Evolutionary conservation across 2,329 filamentous ascomycete species (phyloP), one percentile per base, ranked within the genome.

Genomic region (Fusarium hainanense): DNA sequence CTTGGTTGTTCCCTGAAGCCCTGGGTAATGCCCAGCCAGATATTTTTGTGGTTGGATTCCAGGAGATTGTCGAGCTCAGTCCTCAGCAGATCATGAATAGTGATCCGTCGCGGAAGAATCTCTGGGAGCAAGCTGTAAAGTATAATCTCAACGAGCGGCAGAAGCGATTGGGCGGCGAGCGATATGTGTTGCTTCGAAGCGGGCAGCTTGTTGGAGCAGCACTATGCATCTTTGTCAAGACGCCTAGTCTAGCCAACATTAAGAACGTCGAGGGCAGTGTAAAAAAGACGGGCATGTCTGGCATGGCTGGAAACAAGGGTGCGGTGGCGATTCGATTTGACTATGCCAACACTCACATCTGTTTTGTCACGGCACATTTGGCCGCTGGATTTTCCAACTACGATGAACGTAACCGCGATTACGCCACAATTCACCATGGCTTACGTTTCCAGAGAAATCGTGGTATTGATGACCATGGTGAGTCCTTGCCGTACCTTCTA

Each of bases 21-120:
- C 54, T 85, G 12, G 85, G 88, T 7, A 79, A 88, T 6, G 84
- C 88, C 48, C 89, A 92, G 65, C 94, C 96, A 8, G 92, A 95
- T 62, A 92, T 99, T 40, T 90, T 97, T 54, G 94, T 92, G 10
- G 90, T 98, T 18, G 96, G 93, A 0, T 98, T 99, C 74, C 96
- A 99, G 77, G 96, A 99, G 79, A 98, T 99, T 68, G 96, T 99
- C n/a, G 93, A 97, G 76, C 84, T 99, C 48, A 98, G 93, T 74
- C 96, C 97, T 18, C 95, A 98, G 78, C 96, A 99, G 76, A 98
- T 99, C 76, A 98, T 99, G 94, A 97, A 97, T 70, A 98, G 94
- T 64, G 95, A 99, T 77, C 96, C 96, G 2, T 89, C 90, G 5
- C 88, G 93, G 56, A 93, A 95, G 70, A 90, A 93, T 68, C 83